Conservation (phyloP, 331 rosid species). For the Pyracantha coccinea region DNA sequence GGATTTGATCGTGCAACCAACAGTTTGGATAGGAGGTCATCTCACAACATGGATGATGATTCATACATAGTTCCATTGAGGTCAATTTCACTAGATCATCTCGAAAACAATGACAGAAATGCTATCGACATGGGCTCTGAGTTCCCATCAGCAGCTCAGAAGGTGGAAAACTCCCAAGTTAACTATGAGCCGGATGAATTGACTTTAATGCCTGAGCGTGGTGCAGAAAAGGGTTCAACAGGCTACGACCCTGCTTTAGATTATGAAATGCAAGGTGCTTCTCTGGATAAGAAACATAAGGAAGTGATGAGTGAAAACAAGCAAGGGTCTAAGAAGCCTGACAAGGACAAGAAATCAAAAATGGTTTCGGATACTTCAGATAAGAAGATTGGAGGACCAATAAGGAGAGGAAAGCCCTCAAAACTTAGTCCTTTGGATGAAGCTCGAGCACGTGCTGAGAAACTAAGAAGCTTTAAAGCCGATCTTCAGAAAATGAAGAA, state of each 20-base stretch:
- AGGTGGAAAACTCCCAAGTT: slow-evolving; percentile 36
- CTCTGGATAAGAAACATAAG: slow-evolving; percentile 35
- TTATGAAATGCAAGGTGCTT: slow-evolving; percentile 62
- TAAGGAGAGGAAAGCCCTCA: slow-evolving; percentile 77
- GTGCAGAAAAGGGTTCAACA: slow-evolving; percentile 47
- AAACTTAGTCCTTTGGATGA: slow-evolving; percentile 91
- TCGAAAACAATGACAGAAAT: slow-evolving; percentile 48
- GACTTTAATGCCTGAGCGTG: slow-evolving; percentile 77
- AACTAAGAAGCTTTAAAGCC: slow-evolving; percentile 73
- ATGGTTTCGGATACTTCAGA: slow-evolving; percentile 39
- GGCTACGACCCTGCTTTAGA: slow-evolving; percentile 84
- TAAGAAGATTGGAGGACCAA: slow-evolving; percentile 64
- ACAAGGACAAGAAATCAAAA: slow-evolving; percentile 62
- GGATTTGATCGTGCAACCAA: slow-evolving; percentile 41
- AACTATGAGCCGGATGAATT: slow-evolving; percentile 76
- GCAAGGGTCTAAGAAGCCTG: slow-evolving; percentile 48
- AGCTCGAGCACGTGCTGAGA: slow-evolving; percentile 97
- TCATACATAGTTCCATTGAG: slow-evolving; percentile 69
- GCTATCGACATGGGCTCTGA: slow-evolving; percentile 79
- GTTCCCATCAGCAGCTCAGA: slow-evolving; percentile 41
- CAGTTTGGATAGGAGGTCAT: slow-evolving; percentile 43
- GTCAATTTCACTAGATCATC: slow-evolving; percentile 41
- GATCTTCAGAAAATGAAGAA: slow-evolving; percentile 95
- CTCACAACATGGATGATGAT: slow-evolving; percentile 59
- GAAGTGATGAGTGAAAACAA: slow-evolving; percentile 35